phyloP scores from a whole-genome alignment of 805 yeast genomes.

The Ogataea methanolica region DNA sequence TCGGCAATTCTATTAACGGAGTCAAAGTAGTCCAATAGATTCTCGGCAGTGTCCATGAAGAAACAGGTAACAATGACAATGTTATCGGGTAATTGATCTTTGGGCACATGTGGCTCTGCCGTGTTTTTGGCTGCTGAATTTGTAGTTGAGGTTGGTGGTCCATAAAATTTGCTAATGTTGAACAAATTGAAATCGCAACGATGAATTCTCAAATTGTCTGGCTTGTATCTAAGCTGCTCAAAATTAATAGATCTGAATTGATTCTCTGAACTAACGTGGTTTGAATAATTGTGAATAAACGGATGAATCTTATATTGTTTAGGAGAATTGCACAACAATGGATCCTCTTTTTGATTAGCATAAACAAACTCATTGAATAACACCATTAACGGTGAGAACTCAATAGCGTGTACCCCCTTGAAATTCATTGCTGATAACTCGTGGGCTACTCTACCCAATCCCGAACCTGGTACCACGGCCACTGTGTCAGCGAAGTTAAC shows the following conservation, averaged over 20 bases:
- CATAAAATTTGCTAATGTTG: conserved; percentile 23
- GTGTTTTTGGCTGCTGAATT: neutral
- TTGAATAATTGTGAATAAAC: conserved; percentile 62
- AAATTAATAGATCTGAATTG: conserved; percentile 46
- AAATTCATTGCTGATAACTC: conserved; percentile 42
- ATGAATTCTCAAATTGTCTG: conserved; percentile 42
- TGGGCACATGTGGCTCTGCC: neutral
- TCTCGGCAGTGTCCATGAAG: conserved; percentile 91
- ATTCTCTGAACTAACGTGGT: conserved; percentile 43
- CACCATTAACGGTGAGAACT: conserved; percentile 72
- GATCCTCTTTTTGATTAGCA: conserved; percentile 9
- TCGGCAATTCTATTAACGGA: conserved; percentile 45
- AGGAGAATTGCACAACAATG: neutral
- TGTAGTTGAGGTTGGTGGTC: neutral
- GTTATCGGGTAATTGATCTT: conserved; percentile 29
- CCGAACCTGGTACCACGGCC: conserved; percentile 82
- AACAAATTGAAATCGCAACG: conserved; percentile 66
- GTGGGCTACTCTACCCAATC: conserved; percentile 74
- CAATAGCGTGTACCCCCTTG: conserved; percentile 61
- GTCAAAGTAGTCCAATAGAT: conserved; percentile 69
- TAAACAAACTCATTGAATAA: conserved; percentile 60
- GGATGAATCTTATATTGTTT: conserved; percentile 36
- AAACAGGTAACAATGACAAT: conserved; percentile 64
- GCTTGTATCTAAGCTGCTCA: conserved; percentile 31
- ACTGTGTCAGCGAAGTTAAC: conserved; percentile 33